Base-by-base conservation (phyloP, 2,329 filamentous ascomycete genomes). In the Nemania bipapillata region DNA sequence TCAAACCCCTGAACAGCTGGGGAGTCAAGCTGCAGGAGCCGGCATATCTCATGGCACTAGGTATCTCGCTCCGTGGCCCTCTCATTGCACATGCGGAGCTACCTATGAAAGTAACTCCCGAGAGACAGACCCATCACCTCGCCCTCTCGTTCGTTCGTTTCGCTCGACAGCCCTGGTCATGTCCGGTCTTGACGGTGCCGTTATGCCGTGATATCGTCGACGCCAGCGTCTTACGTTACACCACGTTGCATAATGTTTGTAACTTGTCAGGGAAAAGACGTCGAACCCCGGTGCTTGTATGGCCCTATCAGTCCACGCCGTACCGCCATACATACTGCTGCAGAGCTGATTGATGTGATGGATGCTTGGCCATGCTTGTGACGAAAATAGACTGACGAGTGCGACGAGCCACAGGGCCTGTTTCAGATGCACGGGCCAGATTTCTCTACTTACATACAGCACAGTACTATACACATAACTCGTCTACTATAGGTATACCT, bases 361-460 rank as follows among this genome's bases (percentile, higher is more conserved):
- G 26, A 17, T 8, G 53, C 24, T 8, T 24, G 20, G 30, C 52
- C 32, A 56, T 12, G 32, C 53, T 20, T 37, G 53, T 26, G 60
- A 70, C 68, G 40, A 65, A 68, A 70, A 68, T 70, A 70, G 68
- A 61, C 26, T 56, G 32, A 30, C 26, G 30, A 57, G 24, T 60
- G 57, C 45, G 65, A 64, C 28, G 60, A 65, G 66, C 60, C 63
- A 63, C 60, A 56, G 52, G 52, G 53, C 59, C 26, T 63, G 65
- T 72, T 72, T 70, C 62, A 70, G 63, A 60, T 69, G 65, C 63
- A 63, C 61, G 52, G 61, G 54, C 58, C 65, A 65, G 28, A 54
- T 55, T 50, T 45, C 58, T 50, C 61, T 37, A 69, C 60, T 45
- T n/a, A n/a, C n/a, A n/a, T n/a, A n/a, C n/a, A n/a, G n/a, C n/a